Conservation (phyloP, 768 basidiomycete genomes). For the Termitomyces sp. region DNA sequence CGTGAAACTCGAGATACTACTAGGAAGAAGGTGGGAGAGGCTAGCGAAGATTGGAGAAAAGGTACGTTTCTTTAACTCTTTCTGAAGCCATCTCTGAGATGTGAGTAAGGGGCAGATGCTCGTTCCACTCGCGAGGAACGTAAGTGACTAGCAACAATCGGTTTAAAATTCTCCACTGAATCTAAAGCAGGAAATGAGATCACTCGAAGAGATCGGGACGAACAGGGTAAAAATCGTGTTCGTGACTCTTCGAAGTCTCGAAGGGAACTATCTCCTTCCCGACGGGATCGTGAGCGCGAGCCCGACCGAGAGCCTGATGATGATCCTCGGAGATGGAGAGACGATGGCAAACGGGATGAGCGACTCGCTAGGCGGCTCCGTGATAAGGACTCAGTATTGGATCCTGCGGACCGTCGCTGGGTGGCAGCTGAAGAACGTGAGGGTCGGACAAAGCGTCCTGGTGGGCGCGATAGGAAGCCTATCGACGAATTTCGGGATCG, state of each 20-base stretch:
- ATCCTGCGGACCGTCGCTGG: conserved; percentile 54
- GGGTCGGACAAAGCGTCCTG: conserved; percentile 49
- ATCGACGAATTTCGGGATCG: conserved; percentile 42
- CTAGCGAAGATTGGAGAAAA: conserved; percentile 81
- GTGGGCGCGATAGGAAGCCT: conserved; percentile 53
- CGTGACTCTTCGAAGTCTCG: conserved; percentile 59
- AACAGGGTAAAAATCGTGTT: conserved; percentile 55
- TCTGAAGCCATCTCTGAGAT: conserved; percentile 7
- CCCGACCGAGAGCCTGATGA: conserved; percentile 47
- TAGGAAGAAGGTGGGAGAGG: conserved; percentile 69
- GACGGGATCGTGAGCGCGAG: conserved; percentile 42
- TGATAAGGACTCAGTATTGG: conserved; percentile 37
- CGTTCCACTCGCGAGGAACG: conserved; percentile 58
- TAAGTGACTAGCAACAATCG: conserved; percentile 23
- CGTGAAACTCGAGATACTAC: conserved; percentile 54
- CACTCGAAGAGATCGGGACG: conserved; percentile 55
- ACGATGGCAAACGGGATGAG: conserved; percentile 79
- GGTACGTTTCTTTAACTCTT: conserved; percentile 38
- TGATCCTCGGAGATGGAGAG: conserved; percentile 72
- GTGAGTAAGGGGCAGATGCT: conserved; percentile 38
- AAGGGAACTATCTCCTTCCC: conserved; percentile 50
- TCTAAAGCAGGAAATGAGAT: conserved; percentile 40
- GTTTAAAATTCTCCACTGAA: not conserved
- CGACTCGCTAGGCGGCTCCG: conserved; percentile 56
- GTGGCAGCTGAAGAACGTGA: conserved; percentile 64